Percentiles rank a stretch among this genome's conserved stretches.
These are phyloP conservation scores for Dictyostelium firmibasis DNA, from an alignment of 78 protist genomes.

Conservation along the genomic window DNA sequence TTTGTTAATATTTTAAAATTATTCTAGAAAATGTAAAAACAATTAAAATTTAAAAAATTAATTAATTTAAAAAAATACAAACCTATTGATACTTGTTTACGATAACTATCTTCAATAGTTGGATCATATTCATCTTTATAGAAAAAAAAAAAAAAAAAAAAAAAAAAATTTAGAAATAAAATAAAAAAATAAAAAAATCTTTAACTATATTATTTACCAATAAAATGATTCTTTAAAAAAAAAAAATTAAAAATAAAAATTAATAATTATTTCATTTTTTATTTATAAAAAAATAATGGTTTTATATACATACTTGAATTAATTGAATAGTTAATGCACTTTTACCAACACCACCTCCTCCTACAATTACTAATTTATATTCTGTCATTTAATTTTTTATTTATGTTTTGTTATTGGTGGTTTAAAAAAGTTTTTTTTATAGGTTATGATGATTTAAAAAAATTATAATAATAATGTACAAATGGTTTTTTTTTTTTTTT, in stretches of 20 bases:
- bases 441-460: too few relatives aligned
- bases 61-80: neutral
- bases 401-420: neutral
- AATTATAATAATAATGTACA: neutral
- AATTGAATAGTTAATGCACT: conserved; percentile 32
- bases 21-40: too few relatives aligned
- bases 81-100: conserved; percentile 87
- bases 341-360: conserved; percentile 88
- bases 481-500: neutral
- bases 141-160: neutral
- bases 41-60: too few relatives aligned
- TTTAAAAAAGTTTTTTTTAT: neutral
- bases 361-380: conserved; percentile 67
- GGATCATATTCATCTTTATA: conserved; percentile 15
- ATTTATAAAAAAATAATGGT: neutral
- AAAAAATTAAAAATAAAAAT: neutral
- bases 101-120: conserved; percentile 92
- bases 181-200: neutral
- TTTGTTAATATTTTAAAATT: too few relatives aligned
- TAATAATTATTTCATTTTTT: neutral
- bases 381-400: conserved; percentile 27
- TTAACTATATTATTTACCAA: neutral
- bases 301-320: neutral
- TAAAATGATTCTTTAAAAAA: conserved; percentile 2
- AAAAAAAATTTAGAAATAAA: neutral